Base-by-base conservation (phyloP, 2,329 filamentous ascomycete genomes). In the Endothia cerciana region DNA sequence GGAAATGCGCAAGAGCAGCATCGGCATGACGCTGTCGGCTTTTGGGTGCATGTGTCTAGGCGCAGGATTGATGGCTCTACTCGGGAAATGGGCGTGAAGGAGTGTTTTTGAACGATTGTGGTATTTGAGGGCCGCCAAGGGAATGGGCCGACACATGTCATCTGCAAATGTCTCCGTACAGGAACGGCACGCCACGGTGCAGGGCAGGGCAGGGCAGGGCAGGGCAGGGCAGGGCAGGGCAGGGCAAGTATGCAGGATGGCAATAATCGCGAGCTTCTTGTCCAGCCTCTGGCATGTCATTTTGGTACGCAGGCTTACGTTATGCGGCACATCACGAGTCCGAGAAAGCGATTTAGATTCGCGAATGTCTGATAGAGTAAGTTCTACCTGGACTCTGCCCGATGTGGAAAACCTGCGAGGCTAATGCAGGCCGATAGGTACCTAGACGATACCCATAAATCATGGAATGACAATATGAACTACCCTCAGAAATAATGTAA, bases 81-180 rank as follows among this genome's bases (percentile, higher is more conserved):
- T 84, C 13, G 82, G 82, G 7, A 83, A 83, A 69, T 84, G 82
- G 82, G 81, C 81, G 17, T 81, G 70, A 73, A 28, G 30, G 17
- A 47, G 30, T 38, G 22, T 41, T 30, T 6, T 41, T n/a, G 53
- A 22, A 22, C 2, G 11, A 28, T n/a, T 4, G 17, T 51, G 11
- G 41, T 45, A 45, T 8, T n/a, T 33, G 51, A 56, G 51, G 15
- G 30, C 17, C 19, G 36, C 4, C 11, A 19, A 56, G 51, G 19
- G 36, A 38, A 28, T 19, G 19, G 51, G 17, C 10, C 25, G 47
- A 30, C 47, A 51, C 47, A 28, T 51, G 30, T 55, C 28, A 55
- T 36, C 28, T 33, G 15, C 15, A 36, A 33, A 8, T 19, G 49
- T 25, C 49, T 17, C 25, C 6, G 38, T 30, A 45, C 19, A 10